Conservation (phyloP, 768 basidiomycete species). For the Amyloporia xantha region DNA sequence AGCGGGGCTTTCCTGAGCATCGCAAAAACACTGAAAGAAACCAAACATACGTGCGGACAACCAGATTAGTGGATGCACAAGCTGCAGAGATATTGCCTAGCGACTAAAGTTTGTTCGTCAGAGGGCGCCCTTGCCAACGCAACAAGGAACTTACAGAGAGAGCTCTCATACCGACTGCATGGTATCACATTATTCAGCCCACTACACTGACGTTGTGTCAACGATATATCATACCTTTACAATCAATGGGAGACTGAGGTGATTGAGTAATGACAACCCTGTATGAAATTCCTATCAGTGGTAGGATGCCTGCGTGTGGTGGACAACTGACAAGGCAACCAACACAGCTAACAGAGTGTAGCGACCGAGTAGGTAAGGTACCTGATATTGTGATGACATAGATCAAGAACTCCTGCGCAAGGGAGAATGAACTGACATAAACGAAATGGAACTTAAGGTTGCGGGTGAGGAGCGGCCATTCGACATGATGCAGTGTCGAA, state of each 20-base stretch:
- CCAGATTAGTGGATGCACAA: not conserved
- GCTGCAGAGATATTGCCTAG: not conserved
- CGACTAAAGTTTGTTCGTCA: not conserved
- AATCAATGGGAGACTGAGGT: not conserved
- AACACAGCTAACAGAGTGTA: not conserved
- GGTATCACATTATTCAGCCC: no score
- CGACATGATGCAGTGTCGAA: not conserved
- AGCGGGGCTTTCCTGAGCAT: not conserved
- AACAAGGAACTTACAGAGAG: not conserved
- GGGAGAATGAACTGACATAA: not conserved
- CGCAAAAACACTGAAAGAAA: not conserved
- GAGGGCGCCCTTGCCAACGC: not conserved
- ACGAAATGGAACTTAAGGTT: not conserved
- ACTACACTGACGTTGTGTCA: no score
- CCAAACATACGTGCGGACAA: not conserved
- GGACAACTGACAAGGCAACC: not conserved
- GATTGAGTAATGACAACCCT: not conserved
- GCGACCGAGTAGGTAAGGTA: not conserved
- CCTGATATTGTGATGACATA: not conserved
- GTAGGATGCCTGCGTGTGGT: not conserved
- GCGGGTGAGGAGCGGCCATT: not conserved
- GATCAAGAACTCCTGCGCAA: not conserved
- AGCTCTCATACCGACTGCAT: not conserved
- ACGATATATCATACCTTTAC: not conserved
- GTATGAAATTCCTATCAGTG: not conserved